Conservation (phyloP, 805 yeast species). For the Yamadazyma paraphyllophila region DNA sequence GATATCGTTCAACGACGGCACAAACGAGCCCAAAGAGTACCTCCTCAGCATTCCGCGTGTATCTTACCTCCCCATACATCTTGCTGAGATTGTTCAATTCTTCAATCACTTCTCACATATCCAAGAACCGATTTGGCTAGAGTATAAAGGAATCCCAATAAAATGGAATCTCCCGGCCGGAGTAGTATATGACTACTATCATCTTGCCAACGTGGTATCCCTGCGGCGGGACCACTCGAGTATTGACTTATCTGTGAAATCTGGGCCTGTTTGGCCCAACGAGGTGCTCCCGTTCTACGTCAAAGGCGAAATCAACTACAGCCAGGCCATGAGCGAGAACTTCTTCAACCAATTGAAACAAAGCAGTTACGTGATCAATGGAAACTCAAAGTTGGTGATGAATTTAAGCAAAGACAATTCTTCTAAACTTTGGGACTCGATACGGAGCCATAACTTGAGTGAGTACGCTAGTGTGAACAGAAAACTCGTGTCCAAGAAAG, state of each 20-base stretch:
- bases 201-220: not conserved
- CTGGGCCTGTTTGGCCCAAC: conserved; percentile 26
- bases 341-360: conserved; percentile 85
- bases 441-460: conserved; percentile 33
- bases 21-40: conserved; percentile 6
- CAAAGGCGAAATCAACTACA: conserved; percentile 20
- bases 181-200: conserved; percentile 51
- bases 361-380: conserved; percentile 69
- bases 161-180: conserved; percentile 82
- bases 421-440: conserved; percentile 53
- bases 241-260: conserved; percentile 32
- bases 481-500: conserved; percentile 25
- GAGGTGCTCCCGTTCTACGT: conserved; percentile 14
- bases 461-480: conserved; percentile 24
- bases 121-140: conserved; percentile 56
- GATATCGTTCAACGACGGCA: conserved; percentile 22
- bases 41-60: conserved; percentile 34
- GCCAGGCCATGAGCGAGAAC: conserved; percentile 40
- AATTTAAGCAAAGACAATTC: conserved; percentile 64
- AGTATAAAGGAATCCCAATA: conserved; percentile 59
- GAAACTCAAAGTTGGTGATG: conserved; percentile 82
- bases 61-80: conserved; percentile 49
- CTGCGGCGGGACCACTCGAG: not conserved
- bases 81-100: conserved; percentile 34
- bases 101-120: conserved; percentile 29